Evolutionary conservation across 2,329 filamentous ascomycete species (phyloP).

Genomic region (Venturia aucupariae): DNA sequence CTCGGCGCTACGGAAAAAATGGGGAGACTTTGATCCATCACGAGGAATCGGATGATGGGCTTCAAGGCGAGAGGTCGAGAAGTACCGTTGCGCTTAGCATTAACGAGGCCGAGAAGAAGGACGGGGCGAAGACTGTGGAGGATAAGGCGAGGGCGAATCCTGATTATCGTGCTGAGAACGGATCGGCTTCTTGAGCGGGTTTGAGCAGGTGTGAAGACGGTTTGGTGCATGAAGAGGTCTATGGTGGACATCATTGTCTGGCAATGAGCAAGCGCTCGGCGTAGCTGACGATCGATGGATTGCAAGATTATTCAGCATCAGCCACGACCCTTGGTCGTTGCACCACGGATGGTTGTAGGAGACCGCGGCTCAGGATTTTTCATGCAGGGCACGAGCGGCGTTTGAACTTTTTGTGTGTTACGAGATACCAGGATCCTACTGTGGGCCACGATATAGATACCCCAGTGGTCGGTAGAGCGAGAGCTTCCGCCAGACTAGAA

Average conservation of each 20-base stretch:
- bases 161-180: constrained; percentile 1
- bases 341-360: neutral
- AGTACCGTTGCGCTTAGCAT: neutral
- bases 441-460: neutral
- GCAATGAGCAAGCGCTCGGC: neutral
- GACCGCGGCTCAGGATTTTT: neutral
- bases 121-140: neutral
- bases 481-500: neutral
- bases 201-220: too few relatives aligned
- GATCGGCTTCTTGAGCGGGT: neutral
- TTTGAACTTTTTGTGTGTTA: neutral
- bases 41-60: constrained; percentile 32
- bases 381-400: neutral
- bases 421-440: constrained; percentile 3
- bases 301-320: neutral
- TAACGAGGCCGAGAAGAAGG: neutral
- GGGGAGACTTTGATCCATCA: constrained; percentile 35
- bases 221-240: too few relatives aligned
- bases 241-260: too few relatives aligned
- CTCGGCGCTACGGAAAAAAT: constrained; percentile 48
- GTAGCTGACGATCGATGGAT: neutral
- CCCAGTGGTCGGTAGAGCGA: neutral
- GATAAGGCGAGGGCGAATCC: neutral
- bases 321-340: neutral
- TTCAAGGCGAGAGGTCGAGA: constrained; percentile 18